phyloP scores from a whole-genome alignment of 495 filamentous ascomycete species.

The Achaetomiella virescens region DNA sequence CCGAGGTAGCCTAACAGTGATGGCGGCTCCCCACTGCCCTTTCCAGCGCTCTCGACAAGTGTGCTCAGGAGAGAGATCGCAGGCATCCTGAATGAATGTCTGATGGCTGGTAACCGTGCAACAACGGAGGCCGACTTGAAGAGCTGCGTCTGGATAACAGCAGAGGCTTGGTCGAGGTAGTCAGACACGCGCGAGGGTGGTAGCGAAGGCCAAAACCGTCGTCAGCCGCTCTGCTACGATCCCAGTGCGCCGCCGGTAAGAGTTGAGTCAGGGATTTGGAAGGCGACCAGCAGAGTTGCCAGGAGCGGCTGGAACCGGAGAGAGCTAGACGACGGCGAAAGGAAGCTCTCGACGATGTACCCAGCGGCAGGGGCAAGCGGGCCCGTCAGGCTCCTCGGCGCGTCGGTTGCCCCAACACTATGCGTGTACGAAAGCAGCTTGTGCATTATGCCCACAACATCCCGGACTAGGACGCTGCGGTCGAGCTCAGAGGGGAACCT shows the following conservation, averaged over 20 bases:
- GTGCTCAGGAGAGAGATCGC: constrained; percentile 65
- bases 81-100: constrained; percentile 57
- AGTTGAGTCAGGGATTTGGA: constrained; percentile 56
- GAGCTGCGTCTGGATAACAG: constrained; percentile 66
- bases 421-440: constrained; percentile 65
- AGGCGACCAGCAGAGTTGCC: constrained; percentile 59
- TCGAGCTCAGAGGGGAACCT: constrained; percentile 64
- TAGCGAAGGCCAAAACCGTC: constrained; percentile 59
- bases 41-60: constrained; percentile 62
- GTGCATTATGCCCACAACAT: constrained; percentile 61
- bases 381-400: constrained; percentile 54
- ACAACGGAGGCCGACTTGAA: constrained; percentile 71
- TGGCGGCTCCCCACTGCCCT: constrained; percentile 63
- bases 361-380: constrained; percentile 59
- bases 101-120: constrained; percentile 69
- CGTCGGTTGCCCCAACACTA: constrained; percentile 57
- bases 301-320: constrained; percentile 74
- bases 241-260: constrained; percentile 53
- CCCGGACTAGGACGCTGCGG: constrained; percentile 46
- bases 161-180: constrained; percentile 52
- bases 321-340: constrained; percentile 60
- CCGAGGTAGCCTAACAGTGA: constrained; percentile 86
- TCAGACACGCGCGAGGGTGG: constrained; percentile 63
- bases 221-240: constrained; percentile 57
- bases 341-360: constrained; percentile 69